Evolutionary conservation across 106 monocot genomes (phyloP).

Genomic region (Dioscorea alata): DNA sequence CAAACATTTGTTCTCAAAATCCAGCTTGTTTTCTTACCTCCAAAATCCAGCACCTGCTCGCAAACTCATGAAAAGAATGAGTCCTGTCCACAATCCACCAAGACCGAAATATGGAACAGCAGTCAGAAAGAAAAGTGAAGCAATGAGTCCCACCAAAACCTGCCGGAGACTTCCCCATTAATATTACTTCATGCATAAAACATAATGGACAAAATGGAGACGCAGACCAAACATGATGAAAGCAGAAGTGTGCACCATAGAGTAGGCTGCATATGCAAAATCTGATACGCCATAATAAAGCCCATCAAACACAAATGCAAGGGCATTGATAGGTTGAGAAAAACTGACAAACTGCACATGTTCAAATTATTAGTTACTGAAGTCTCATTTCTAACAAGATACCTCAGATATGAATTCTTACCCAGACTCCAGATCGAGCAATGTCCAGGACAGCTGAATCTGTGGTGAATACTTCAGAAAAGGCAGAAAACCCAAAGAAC

Average conservation of each 20-base stretch:
- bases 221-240: background rate
- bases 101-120: constrained; percentile 65
- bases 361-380: background rate
- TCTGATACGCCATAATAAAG: constrained; percentile 98
- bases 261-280: constrained; percentile 86
- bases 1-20: background rate
- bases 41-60: constrained; percentile 72
- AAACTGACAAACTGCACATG: constrained; percentile 75
- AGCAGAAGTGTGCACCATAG: constrained; percentile 50
- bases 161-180: constrained; percentile 3
- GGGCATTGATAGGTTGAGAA: constrained; percentile 90
- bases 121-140: constrained; percentile 52
- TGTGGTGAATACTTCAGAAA: constrained; percentile 61
- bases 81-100: constrained; percentile 79
- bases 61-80: constrained; percentile 87
- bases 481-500: constrained; percentile 68
- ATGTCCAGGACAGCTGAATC: constrained; percentile 71
- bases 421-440: constrained; percentile 76
- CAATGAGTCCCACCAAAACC: constrained; percentile 58
- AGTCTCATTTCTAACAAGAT: background rate
- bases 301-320: constrained; percentile 93
- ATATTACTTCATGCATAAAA: background rate
- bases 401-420: constrained; percentile 17
- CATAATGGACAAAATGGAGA: background rate
- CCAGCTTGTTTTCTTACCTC: constrained; percentile 39